Evolutionary conservation across 2,329 filamentous ascomycete species (phyloP).

Genomic region (Aureobasidium sp.): DNA sequence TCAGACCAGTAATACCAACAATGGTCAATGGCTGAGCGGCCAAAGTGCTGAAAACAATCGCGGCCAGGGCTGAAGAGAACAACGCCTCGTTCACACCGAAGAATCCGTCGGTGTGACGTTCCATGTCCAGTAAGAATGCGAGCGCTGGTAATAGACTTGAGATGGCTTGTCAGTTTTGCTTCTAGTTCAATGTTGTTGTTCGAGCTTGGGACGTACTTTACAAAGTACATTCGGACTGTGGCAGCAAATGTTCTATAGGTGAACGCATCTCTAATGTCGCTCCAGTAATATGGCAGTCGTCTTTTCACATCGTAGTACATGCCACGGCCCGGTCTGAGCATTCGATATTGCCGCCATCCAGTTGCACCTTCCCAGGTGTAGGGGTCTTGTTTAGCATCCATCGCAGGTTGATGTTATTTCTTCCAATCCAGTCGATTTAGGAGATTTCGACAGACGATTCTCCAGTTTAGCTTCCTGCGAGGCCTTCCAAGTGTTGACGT

Average conservation of each 20-base stretch:
- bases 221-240: conserved; percentile 27
- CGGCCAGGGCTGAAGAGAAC: conserved; percentile 40
- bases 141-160: conserved; percentile 31
- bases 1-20: conserved; percentile 48
- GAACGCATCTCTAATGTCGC: conserved; percentile 46
- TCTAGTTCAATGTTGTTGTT: no score
- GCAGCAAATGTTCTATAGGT: conserved; percentile 47
- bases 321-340: conserved; percentile 38
- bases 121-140: conserved; percentile 53
- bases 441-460: no score
- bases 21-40: conserved; percentile 47
- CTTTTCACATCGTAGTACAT: conserved; percentile 47
- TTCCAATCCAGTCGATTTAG: not conserved
- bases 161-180: no score
- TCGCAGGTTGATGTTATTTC: not conserved
- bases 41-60: conserved; percentile 33
- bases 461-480: not conserved
- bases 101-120: conserved; percentile 45
- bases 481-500: not conserved
- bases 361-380: conserved; percentile 27
- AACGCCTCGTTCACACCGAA: conserved; percentile 50
- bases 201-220: not conserved
- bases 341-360: conserved; percentile 25
- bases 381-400: conserved; percentile 21
- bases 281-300: conserved; percentile 45